Base-by-base conservation (phyloP, 225 moss, liverwort and hornwort genomes). In the Physcomitrellopsis africana region DNA sequence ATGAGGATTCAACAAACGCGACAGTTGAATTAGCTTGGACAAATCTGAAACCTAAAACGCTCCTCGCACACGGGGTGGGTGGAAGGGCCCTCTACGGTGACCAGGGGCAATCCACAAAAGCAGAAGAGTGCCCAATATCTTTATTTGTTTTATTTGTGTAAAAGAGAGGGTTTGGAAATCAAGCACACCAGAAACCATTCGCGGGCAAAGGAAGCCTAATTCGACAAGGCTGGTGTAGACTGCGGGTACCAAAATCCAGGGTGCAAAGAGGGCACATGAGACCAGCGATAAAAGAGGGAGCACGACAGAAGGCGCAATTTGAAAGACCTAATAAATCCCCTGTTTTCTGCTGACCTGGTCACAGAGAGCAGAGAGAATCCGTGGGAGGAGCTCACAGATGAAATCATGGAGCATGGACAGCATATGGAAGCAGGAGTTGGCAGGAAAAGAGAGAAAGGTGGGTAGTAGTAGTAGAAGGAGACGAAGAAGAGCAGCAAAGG, bases 81-180 rank as follows among this genome's bases (percentile, higher is more conserved):
- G 32, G 32, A 37, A 37, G 32, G 32, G 32, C 32, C 32, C 32
- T 37, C 32, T 37, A 37, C 32, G 32, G 32, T 37, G 4, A 37
- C 1, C 32, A 37, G 4, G 32, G 32, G 32, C 32, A 75, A 67
- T 67, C 71, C 63, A 63, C 47, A 70, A 72, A 76, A 75, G 51
- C 23, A 51, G 51, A 63, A 10, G 5, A 54, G 20, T 53, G 52
- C 19, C 47, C 41, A 56, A 46, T 37, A 37, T 37, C 32, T 37
- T 37, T 37, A 49, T 13, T 53, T 9, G 43, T 22, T 45, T 63
- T 5, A 49, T 76, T 27, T 63, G 32, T 3, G 24, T 54, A 27
- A 27, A 44, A 46, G 51, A 32, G 52, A 73, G 73, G 80, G 77
- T 77, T 83, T 80, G 68, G 32, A 60, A 70, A 53, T 69, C 72